Evolutionary conservation across 345 rosid species (phyloP).

Genomic region (Gossypium anomalum): DNA sequence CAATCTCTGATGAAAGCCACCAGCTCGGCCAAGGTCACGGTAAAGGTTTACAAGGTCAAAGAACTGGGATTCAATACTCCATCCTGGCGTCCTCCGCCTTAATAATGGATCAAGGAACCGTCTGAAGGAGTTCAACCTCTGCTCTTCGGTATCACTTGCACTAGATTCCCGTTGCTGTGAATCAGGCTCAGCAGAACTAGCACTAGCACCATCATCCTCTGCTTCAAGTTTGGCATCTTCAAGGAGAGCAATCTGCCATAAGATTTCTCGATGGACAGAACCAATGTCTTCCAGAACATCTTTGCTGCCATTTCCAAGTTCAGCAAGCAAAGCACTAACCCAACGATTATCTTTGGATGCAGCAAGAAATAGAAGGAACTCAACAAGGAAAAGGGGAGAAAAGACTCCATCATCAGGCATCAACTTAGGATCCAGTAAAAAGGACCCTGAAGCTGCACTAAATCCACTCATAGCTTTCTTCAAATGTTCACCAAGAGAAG

Average conservation of each 20-base stretch:
- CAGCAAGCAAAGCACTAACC: slow-evolving; percentile 85
- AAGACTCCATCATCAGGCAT: slow-evolving; percentile 56
- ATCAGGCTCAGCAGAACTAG: slow-evolving; percentile 43
- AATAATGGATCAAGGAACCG: slow-evolving; percentile 87
- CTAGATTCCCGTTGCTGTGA: slow-evolving; percentile 40
- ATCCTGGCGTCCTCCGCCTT: slow-evolving; percentile 81
- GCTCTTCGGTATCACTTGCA: slow-evolving; percentile 61
- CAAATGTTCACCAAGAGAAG: slow-evolving; percentile 68
- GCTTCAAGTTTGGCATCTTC: slow-evolving; percentile 71
- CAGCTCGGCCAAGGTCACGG: slow-evolving; percentile 83
- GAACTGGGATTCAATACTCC: slow-evolving; percentile 84
- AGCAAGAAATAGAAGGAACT: slow-evolving; percentile 89
- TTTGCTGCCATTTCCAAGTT: slow-evolving; percentile 75
- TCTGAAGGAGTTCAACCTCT: slow-evolving; percentile 78
- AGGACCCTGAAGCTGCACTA: slow-evolving; percentile 46
- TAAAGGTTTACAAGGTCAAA: slow-evolving; percentile 86
- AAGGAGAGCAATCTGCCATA: slow-evolving; percentile 83
- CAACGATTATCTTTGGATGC: slow-evolving; percentile 93
- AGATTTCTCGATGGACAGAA: slow-evolving; percentile 70
- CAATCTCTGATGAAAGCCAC: slow-evolving; percentile 68
- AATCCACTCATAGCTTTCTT: slow-evolving; percentile 66
- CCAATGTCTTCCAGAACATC: slow-evolving; percentile 88
- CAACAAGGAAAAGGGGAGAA: slow-evolving; percentile 80
- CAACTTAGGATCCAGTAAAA: slow-evolving; percentile 64
- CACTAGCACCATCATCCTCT: slow-evolving; percentile 42